Base-by-base conservation (phyloP, 257 asterid genomes). In the Penstemon newberryi region DNA sequence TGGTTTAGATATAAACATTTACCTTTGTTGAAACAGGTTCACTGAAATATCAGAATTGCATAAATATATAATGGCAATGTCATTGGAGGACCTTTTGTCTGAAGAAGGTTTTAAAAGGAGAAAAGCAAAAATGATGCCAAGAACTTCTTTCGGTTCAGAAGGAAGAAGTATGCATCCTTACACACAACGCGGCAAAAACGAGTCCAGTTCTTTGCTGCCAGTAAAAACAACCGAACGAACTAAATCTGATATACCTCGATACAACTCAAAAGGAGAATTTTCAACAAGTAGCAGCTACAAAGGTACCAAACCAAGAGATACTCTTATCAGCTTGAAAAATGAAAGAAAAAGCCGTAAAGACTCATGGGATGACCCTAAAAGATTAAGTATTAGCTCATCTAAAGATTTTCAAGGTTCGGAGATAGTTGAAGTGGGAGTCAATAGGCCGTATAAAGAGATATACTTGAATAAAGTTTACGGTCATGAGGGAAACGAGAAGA, bases 31-130 rank as follows among this genome's bases (percentile, higher is more conserved):
- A 62, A 71, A 56, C 66, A 69, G 70, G 62, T 8, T 11, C 42
- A 5, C 42, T 4, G 47, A 52, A 70, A 59, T 58, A 51, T 44
- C 9, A 47, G 53, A 39, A 55, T 56, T 39, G 47, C 46, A 37
- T 40, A 9, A 49, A 25, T 25, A 25, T 25, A 62, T 7, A 66
- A 86, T 88, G 90, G 84, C 86, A 58, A 88, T 79, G 94, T 90
- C 96, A 58, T 66, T 88, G 76, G 95, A 86, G 80, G 89, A 88
- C 63, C 92, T 88, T 78, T 68, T 86, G 50, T 71, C 86, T 0
- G 76, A 82, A 73, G 96, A 90, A 84, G 96, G 97, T 44, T 88
- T 90, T 18, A 79, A 72, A 60, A 73, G 85, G 43, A 74, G 86
- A 63, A 86, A 81, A 59, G 58, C 82, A n/a, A 86, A 75, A 74